Evolutionary conservation across 345 rosid genomes (phyloP).

Genomic region (Ceriops zippeliana): DNA sequence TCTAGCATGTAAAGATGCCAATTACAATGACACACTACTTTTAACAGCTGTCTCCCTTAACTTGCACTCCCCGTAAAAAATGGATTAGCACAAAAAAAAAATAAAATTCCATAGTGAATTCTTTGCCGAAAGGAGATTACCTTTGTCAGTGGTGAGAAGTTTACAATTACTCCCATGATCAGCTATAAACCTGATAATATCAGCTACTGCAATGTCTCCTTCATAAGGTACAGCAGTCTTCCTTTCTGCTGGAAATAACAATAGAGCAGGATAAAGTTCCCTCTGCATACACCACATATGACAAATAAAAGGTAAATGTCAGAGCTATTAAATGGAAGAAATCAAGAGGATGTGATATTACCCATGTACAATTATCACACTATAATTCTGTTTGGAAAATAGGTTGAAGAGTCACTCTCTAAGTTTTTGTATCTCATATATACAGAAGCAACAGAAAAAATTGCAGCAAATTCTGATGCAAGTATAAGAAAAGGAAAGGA

Average conservation of each 20-base stretch:
- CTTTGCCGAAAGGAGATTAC: constrained; percentile 30
- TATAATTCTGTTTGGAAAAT: not conserved
- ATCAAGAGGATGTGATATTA: no score
- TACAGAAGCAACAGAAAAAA: not conserved
- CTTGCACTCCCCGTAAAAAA: not conserved
- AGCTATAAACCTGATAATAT: constrained; percentile 65
- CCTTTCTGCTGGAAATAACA: constrained; percentile 75
- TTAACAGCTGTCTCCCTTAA: constrained; percentile 1
- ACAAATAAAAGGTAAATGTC: not conserved
- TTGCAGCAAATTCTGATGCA: not conserved
- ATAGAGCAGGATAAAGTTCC: constrained; percentile 74
- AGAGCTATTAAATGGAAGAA: not conserved
- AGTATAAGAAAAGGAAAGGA: not conserved
- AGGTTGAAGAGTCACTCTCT: not conserved
- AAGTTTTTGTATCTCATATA: not conserved
- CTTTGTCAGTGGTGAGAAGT: constrained; percentile 47
- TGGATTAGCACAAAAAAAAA: no score
- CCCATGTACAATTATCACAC: not conserved
- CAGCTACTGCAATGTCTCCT: constrained; percentile 68
- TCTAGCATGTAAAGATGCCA: not conserved
- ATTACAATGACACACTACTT: not conserved
- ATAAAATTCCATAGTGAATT: not conserved
- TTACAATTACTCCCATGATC: constrained; percentile 53
- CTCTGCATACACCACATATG: constrained; percentile 48
- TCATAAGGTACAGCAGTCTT: constrained; percentile 49